These are phyloP conservation scores for Pichia phayaonensis DNA, from an alignment of 805 yeast genomes.

Conservation along the genomic window DNA sequence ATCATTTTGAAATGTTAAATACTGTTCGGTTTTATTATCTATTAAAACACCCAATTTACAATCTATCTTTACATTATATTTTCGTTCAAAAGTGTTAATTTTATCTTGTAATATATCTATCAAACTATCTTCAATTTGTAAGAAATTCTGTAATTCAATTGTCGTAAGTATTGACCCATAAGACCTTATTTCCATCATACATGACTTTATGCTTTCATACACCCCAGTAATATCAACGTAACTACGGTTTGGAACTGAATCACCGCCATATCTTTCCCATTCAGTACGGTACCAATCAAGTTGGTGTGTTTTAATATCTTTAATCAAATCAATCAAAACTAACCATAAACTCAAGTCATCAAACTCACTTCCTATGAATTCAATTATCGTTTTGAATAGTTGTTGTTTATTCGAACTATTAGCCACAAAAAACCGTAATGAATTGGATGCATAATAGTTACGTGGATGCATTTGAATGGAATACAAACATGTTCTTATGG, in stretches of 20 bases:
- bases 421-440: slow-evolving; percentile 20
- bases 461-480: slow-evolving; percentile 36
- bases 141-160: neutral
- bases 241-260: no score
- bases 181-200: neutral
- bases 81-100: neutral
- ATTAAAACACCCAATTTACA: neutral
- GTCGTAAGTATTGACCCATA: neutral
- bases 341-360: slow-evolving; percentile 12
- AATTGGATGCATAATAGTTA: slow-evolving; percentile 44
- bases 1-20: neutral
- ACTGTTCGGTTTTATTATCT: neutral
- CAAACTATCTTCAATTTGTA: neutral
- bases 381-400: neutral
- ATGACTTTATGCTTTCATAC: neutral
- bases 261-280: neutral
- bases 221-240: neutral
- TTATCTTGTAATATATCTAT: neutral
- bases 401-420: neutral
- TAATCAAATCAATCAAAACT: neutral
- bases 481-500: slow-evolving; percentile 17
- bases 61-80: neutral
- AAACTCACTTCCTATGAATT: neutral
- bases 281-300: neutral
- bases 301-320: neutral